Evolutionary conservation across 495 filamentous ascomycete species (phyloP), one percentile per base, ranked within the genome.

Genomic region (Penicillium goetzii): DNA sequence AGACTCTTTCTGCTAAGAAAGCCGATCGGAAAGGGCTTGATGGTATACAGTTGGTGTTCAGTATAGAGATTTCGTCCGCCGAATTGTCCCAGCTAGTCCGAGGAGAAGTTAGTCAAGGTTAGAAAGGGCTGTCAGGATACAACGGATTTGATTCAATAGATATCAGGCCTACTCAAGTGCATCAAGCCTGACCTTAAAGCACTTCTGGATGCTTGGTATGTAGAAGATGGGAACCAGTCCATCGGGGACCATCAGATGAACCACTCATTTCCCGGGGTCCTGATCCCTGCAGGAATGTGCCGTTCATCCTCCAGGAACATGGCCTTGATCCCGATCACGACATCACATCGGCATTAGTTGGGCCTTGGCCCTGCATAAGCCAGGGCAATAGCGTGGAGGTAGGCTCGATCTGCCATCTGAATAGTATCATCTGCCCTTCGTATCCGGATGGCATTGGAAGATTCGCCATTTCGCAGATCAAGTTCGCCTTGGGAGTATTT

Each of bases 401-500:
- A 17, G 33, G 17, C 36, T 55, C 21, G 47, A 43, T 58, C 45
- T 32, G 12, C 30, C 38, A 30, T 56, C 28, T 38, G 26, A 41
- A 41, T 30, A 47, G n/a, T 23, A 4, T 40, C 25, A 21, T 36
- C 15, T 51, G 58, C 26, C 28, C 43, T 56, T 45, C 11, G 51
- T 30, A 34, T 51, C 28, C 45, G 10, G 34, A 52, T 34, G 40
- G 21, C 12, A 8, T 41, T 34, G 15, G 47, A 43, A 49, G n/a
- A 60, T 56, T 63, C 58, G 68, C 62, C 59, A 65, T 68, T 49
- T 54, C 15, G 49, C 36, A 66, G 63, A 68, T 64, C 50, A 59
- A 53, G 36, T 8, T 58, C 63, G 60, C 43, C 62, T 59, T 66
- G 36, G 41, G 30, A 43, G 38, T 64, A 58, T 63, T 62, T 56